Base-by-base conservation (phyloP, 305 asterid genomes). In the Solanum hybrid region DNA sequence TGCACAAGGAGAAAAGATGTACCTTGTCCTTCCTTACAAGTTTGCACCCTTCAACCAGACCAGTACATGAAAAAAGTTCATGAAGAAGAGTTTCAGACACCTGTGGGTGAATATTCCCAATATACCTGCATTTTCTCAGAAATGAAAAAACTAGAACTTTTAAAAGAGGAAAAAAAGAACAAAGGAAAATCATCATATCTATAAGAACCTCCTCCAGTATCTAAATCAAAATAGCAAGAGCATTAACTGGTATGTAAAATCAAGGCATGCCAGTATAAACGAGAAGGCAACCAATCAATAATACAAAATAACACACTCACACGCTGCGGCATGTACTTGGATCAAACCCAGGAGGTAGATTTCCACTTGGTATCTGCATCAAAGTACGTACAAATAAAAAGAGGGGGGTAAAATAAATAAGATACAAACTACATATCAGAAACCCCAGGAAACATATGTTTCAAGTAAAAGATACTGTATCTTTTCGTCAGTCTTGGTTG, bases 311-410 rank as follows among this genome's bases (percentile, higher is more conserved):
- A 92, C 93, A 93, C 93, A 96, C 99, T 97, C 96, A 97, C 99
- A 97, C 98, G 91, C 98, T 97, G 96, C 98, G 97, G 95, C 99
- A 97, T 92, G 98, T 91, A 94, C 92, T 97, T 90, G 99, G 95
- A 93, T 97, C 98, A 93, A 97, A 97, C 89, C 99, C 98, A 91
- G 98, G 98, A 93, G 99, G 98, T 92, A 97, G 93, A 94, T 97
- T 97, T 91, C 98, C 98, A 94, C 98, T 96, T 93, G 95, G 95
- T 83, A 96, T 94, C 88, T 85, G 88, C 88, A 85, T 20, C 45
- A 85, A 85, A 31, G 36, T 10, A 32, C 13, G 2, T 57, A 85
- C 22, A 45, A 10, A 57, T 51, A 85, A 85, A 83, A 17, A 81
- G 36, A 39, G 34, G 5, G 17, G 41, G 27, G 22, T 51, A 27